These are phyloP conservation scores for Exophiala mesophila DNA, from an alignment of 2,329 filamentous ascomycete species.

Conservation along the genomic window DNA sequence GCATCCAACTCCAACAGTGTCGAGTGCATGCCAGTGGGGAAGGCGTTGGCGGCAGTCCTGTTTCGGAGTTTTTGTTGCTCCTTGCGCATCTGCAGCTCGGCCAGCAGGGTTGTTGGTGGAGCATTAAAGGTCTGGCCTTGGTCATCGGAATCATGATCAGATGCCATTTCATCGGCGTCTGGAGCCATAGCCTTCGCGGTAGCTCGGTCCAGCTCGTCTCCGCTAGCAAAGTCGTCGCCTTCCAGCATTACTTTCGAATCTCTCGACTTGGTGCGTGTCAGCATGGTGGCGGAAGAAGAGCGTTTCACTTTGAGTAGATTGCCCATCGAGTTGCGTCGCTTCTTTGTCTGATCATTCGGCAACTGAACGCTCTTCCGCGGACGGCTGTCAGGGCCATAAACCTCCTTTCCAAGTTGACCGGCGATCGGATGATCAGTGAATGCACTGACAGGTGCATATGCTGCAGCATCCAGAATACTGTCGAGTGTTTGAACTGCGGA, in stretches of 20 bases:
- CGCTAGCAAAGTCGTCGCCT: constrained; percentile 18
- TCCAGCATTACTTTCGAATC: constrained; percentile 15
- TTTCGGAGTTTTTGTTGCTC: constrained; percentile 79
- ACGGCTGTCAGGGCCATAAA: constrained; percentile 54
- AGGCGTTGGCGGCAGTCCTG: constrained; percentile 58
- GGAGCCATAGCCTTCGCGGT: constrained; percentile 23
- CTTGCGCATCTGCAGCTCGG: constrained; percentile 87
- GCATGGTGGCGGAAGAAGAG: constrained; percentile 23
- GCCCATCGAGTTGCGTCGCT: constrained; percentile 31
- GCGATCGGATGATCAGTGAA: constrained; percentile 87
- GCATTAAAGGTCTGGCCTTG: constrained; percentile 55
- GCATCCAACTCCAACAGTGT: constrained; percentile 88
- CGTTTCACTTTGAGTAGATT: constrained; percentile 26
- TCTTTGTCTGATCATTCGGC: constrained; percentile 24
- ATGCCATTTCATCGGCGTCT: constrained; percentile 23
- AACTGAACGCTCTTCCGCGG: constrained; percentile 30
- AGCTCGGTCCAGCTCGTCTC: constrained; percentile 22
- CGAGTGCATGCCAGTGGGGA: constrained; percentile 77
- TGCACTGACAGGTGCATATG: constrained; percentile 77
- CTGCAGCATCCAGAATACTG: constrained; percentile 84
- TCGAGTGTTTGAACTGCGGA: constrained; percentile 88
- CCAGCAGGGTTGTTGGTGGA: constrained; percentile 81
- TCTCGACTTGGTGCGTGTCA: constrained; percentile 18
- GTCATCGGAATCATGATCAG: constrained; percentile 40
- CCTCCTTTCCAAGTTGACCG: constrained; percentile 67